Base-by-base conservation (phyloP, 805 yeast genomes). In the Myxozyma vanderwaltii region DNA sequence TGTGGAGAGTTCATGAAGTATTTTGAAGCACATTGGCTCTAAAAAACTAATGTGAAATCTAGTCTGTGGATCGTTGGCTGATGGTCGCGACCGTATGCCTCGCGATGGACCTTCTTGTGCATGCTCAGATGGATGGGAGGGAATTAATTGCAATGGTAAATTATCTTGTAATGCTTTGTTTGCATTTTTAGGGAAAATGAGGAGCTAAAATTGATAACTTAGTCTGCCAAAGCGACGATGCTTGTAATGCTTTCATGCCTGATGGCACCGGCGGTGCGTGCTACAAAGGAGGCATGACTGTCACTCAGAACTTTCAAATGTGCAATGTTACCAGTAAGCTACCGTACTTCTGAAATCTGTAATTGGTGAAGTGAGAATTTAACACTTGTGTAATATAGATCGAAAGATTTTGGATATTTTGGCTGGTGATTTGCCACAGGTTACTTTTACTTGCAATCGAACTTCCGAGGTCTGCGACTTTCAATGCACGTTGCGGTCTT, bases 121-220 rank as follows among this genome's bases (percentile, higher is more conserved):
- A 0, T 92, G 99, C 75, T 81, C 81, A 51, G 79, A 79, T 2
- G 99, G 99, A 2, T 94, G 99, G 99, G 76, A 78, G 3, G 98
- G 99, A 45, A 87, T 94, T 70, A 94, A 94, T 70, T 94, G 99
- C 79, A 94, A 77, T 59, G 69, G 67, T 63, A 51, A 7, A 51
- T 69, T 21, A 19, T n/a, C n/a, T n/a, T n/a, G 19, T 12, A 41
- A 13, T n/a, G n/a, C 27, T 8, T 5, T 26, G 13, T 2, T 19
- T 31, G 31, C 23, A n/a, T 7, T 1, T 13, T 7, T 47, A 15
- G 5, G 3, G 21, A 4, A 4, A 26, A 47, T 19, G 1, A 5
- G 2, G 3, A 10, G 29, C 17, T 33, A 1, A 33, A 15, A 35
- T n/a, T 33, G 39, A 29, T 31, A 35, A 19, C 12, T 5, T 47